Evolutionary conservation across 192 early-diverging fungal genomes (phyloP).

Genomic region (Diversispora eburnea): DNA sequence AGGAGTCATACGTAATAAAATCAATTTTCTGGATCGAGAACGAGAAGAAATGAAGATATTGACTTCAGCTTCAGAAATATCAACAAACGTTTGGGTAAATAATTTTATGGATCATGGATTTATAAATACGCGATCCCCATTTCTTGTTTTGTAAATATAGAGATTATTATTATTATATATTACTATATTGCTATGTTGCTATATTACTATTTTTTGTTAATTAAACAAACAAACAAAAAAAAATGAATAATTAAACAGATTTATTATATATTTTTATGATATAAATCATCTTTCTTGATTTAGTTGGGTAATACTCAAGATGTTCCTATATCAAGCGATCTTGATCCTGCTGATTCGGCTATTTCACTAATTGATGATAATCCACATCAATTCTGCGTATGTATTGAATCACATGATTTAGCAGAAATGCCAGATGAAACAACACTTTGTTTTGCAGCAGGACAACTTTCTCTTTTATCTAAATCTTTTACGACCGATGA

Average conservation of each 20-base stretch:
- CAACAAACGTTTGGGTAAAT: conserved; percentile 51
- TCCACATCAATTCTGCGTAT: conserved; percentile 45
- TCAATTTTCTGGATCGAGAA: conserved; percentile 50
- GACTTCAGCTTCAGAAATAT: conserved; percentile 45
- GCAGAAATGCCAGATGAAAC: conserved; percentile 41
- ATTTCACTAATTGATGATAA: conserved; percentile 32
- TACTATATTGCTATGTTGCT: background rate
- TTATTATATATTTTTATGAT: background rate
- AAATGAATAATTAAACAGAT: background rate
- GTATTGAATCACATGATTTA: conserved; percentile 47
- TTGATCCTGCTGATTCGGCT: conserved; percentile 27
- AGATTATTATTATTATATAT: background rate
- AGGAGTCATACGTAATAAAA: conserved; percentile 38
- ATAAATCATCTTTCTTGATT: background rate
- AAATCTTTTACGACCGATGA: conserved; percentile 4
- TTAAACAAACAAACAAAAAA: too few relatives aligned
- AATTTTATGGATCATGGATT: background rate
- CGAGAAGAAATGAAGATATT: conserved; percentile 49
- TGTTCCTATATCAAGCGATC: conserved; percentile 31
- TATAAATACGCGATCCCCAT: background rate
- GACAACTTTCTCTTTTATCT: conserved; percentile 25
- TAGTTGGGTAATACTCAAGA: conserved; percentile 47
- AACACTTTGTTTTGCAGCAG: conserved; percentile 32
- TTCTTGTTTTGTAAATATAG: background rate
- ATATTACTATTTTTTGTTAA: background rate